A percentile compares a stretch with the other conserved stretches of the same genome.
Conservation (phyloP, 306 rosid genomes). For the Trifolium subterraneum region DNA sequence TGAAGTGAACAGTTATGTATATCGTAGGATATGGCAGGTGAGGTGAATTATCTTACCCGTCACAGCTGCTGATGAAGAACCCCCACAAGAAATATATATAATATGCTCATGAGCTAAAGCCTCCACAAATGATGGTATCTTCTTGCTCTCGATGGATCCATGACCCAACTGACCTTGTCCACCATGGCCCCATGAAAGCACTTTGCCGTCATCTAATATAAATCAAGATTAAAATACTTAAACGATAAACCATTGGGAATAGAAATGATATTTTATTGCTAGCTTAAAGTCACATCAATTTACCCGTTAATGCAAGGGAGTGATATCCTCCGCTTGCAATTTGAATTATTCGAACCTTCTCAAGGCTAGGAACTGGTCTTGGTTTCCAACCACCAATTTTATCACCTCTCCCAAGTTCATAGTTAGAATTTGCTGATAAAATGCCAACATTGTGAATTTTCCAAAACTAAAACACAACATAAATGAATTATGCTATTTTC, state of each 20-base stretch:
- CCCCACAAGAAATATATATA: slow-evolving; percentile 79
- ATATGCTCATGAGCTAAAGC: slow-evolving; percentile 63
- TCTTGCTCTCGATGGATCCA: slow-evolving; percentile 69
- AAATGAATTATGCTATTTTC: slow-evolving; percentile 5
- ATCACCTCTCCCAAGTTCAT: slow-evolving; percentile 95
- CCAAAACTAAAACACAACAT: slow-evolving; percentile 30
- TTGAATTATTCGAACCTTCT: slow-evolving; percentile 66
- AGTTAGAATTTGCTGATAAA: slow-evolving; percentile 83
- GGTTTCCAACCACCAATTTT: slow-evolving; percentile 92
- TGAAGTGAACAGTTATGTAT: slow-evolving; percentile 1
- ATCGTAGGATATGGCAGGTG: background rate
- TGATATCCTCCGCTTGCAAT: slow-evolving; percentile 94
- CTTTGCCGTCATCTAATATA: slow-evolving; percentile 80
- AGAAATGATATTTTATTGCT: slow-evolving; percentile 6
- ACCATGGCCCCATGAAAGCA: slow-evolving; percentile 97
- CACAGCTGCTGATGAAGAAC: slow-evolving; percentile 87
- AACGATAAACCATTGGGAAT: slow-evolving; percentile 20
- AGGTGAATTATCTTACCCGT: slow-evolving; percentile 58
- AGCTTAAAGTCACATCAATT: slow-evolving; percentile 25
- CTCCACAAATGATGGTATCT: slow-evolving; percentile 66
- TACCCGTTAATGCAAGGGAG: slow-evolving; percentile 93
- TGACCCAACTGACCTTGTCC: slow-evolving; percentile 95
- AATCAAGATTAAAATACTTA: slow-evolving; percentile 37
- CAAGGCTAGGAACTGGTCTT: slow-evolving; percentile 74
- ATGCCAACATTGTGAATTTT: slow-evolving; percentile 37